These are phyloP conservation scores for Pestalotiopsis sp. DNA, from an alignment of 2,329 filamentous ascomycete species.

Conservation along the genomic window DNA sequence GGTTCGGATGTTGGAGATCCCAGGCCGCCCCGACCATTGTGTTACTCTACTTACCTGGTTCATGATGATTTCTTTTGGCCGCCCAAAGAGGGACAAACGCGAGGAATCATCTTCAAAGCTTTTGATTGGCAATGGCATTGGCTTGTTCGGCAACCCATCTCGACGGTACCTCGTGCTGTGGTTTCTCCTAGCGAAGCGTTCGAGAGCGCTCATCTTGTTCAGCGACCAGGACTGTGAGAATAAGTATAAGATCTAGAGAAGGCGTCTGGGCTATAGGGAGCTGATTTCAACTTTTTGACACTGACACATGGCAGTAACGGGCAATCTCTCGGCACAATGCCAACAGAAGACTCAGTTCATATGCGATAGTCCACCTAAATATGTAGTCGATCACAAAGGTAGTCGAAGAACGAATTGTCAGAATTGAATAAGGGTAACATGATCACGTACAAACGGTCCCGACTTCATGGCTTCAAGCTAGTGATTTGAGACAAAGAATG, in stretches of 20 bases:
- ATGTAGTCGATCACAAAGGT: neutral
- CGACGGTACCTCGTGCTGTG: conserved; percentile 21
- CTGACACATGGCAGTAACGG: neutral
- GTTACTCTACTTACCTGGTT: conserved; percentile 24
- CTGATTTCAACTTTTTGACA: neutral
- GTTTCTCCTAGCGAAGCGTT: conserved; percentile 27
- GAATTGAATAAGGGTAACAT: neutral
- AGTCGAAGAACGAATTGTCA: neutral
- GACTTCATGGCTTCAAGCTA: neutral
- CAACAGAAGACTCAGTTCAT: neutral
- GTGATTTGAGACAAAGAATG: neutral
- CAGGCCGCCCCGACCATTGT: neutral
- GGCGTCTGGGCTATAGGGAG: neutral
- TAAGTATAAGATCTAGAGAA: neutral
- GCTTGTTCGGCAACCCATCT: conserved; percentile 23
- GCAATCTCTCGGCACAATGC: neutral
- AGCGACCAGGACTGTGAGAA: neutral
- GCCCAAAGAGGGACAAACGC: conserved; percentile 22
- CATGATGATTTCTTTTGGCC: conserved; percentile 28
- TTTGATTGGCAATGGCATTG: conserved; percentile 18
- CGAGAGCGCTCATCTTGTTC: conserved; percentile 26
- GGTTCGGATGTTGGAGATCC: neutral
- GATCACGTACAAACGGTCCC: neutral
- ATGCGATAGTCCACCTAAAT: neutral
- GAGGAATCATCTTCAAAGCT: conserved; percentile 25